Evolutionary conservation across 176 grass and related monocot species (phyloP), one percentile per base, ranked within the genome.

Genomic region (Areca catechu): DNA sequence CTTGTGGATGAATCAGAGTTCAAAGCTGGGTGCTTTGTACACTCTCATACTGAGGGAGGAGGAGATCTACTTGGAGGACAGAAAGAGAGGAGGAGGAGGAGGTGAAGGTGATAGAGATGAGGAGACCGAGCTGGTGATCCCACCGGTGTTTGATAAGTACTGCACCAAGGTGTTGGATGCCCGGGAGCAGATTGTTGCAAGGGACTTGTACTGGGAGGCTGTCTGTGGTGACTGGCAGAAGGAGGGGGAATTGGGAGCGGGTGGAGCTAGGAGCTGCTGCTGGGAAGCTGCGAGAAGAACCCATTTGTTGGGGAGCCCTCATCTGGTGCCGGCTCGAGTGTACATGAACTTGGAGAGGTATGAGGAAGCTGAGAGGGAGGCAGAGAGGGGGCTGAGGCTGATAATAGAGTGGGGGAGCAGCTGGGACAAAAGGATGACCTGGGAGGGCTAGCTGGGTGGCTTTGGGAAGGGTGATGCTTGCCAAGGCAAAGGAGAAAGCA

Each of bases 361-460:
- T 9, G 81, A 66, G 15, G 84, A 82, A 53, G 84, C 89, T 5
- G 75, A 16, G 17, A 16, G 9, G 24, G 78, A 62, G 60, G 78
- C 72, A 16, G 76, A 72, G 54, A 57, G 10, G 0, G 89, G 89
- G 34, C 20, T 95, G 82, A 20, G 15, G 27, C 75, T 95, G 70
- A 3, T 89, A 56, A 68, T 95, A n/a, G 61, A 83, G 57, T 95
- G 82, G 89, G 89, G 89, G 49, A 85, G 81, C 57, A 79, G 76
- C 78, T 89, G 89, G 89, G 89, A 95, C 76, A 95, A 85, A 85
- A 76, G 89, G 48, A 80, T 89, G 78, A 60, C 68, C 6, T 89
- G 89, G 89, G 89, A 89, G 7, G 85, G 82, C 0, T 95, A 85
- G 89, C 0, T 95, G 89, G 89, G 79, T 95, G 34, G 81, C 89